Evolutionary conservation across 164 flowering plant genomes (phyloP), one percentile per base, ranked within the genome.

Genomic region (Chloranthus sessilifolius): DNA sequence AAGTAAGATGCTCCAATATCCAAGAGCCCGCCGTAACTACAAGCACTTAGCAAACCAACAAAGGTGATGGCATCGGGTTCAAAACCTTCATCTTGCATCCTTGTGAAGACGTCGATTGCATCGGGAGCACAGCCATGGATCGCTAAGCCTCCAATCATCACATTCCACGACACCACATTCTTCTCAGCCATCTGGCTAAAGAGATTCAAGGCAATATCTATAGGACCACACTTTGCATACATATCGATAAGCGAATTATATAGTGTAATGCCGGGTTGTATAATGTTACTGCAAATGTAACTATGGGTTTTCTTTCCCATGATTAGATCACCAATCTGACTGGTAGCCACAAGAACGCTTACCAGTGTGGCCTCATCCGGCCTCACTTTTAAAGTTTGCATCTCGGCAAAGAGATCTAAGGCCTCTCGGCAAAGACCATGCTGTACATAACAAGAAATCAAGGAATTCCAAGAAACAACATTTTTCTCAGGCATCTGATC

Each of bases 161-260:
- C 64, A 52, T 75, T 78, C 81, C 79, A 81, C 1, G 82, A 75
- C 4, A 77, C 79, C 40, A 67, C 42, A 54, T 70, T 73, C 47
- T 61, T 74, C 25, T 46, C 48, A 0, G 61, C 71, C 62, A 73
- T 65, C 43, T 62, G 31, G 10, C 7, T 20, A 44, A 77, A 77
- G 38, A 80, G 45, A n/a, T 62, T 55, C 21, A 59, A 6, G 16
- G 76, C 75, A 23, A 20, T 43, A 22, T 41, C 65, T 1, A 68
- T 12, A 1, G 55, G 52, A 28, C 85, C 82, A 47, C 85, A 79
- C 60, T 76, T 79, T 30, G 78, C 74, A 58, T 76, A 79, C 82
- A 79, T 74, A 61, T 74, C 80, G 4, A 76, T 44, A 24, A 79
- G 68, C 25, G 85, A 47, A 46, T 76, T 79, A 7, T 3, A 52